Evolutionary conservation across 257 asterid genomes (phyloP).

Genomic region (Catharanthus roseus): DNA sequence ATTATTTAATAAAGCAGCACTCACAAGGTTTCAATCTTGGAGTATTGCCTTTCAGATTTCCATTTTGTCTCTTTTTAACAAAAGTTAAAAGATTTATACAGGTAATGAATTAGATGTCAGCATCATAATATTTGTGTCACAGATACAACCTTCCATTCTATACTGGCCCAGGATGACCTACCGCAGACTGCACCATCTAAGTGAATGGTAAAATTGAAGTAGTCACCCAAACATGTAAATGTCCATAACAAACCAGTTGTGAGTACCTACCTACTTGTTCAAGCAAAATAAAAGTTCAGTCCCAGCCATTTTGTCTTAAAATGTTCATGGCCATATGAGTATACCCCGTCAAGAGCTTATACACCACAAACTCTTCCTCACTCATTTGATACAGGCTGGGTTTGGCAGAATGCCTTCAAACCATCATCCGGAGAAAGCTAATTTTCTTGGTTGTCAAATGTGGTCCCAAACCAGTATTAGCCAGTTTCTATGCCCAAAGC

Average conservation of each 20-base stretch:
- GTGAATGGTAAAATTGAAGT: conserved; percentile 3
- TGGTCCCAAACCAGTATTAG: conserved; percentile 5
- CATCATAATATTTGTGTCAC: conserved; percentile 7
- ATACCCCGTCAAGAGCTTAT: no score
- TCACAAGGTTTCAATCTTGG: conserved; percentile 6
- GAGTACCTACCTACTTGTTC: neutral
- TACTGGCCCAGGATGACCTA: conserved; percentile 12
- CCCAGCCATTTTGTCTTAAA: neutral
- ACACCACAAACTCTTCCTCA: no score
- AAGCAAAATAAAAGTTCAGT: neutral
- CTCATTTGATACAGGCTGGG: neutral
- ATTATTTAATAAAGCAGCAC: conserved; percentile 6
- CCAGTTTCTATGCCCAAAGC: neutral
- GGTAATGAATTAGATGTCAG: conserved; percentile 2
- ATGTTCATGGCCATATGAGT: neutral
- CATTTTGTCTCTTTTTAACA: conserved; percentile 16
- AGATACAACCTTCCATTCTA: conserved; percentile 4
- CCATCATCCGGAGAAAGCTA: neutral
- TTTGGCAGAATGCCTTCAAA: neutral
- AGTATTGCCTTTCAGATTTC: conserved; percentile 13
- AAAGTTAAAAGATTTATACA: conserved; percentile 6
- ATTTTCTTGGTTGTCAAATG: neutral
- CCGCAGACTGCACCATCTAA: neutral
- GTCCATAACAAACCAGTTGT: conserved; percentile 9
- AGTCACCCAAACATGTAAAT: neutral